Evolutionary conservation across 108 stramenopile species (phyloP).

Genomic region (Poteriospumella lacustris): DNA sequence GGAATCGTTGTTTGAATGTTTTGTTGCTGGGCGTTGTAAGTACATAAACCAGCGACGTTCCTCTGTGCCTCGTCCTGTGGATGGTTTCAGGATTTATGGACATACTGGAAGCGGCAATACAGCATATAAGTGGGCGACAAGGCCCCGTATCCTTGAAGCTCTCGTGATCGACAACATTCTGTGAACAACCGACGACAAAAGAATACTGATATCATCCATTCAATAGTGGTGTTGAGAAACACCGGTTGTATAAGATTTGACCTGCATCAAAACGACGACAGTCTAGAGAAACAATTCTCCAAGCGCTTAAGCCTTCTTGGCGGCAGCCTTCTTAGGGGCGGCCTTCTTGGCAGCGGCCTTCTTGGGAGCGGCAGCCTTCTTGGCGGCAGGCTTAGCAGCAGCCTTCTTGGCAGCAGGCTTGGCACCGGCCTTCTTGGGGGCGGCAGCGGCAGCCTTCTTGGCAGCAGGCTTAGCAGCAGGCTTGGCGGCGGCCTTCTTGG

Average conservation of each 20-base stretch:
- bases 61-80: too few relatives aligned
- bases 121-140: too few relatives aligned
- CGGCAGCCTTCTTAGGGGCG: constrained; percentile 27
- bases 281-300: not conserved
- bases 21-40: too few relatives aligned
- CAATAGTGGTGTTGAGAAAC: constrained; percentile 29
- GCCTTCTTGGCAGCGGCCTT: constrained; percentile 36
- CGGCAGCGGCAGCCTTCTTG: not conserved
- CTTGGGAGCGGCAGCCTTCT: constrained; percentile 38
- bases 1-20: too few relatives aligned
- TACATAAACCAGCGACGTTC: too few relatives aligned
- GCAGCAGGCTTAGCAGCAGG: not conserved
- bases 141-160: too few relatives aligned
- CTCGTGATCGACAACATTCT: too few relatives aligned
- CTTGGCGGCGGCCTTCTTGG: not conserved
- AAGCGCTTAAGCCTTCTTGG: constrained; percentile 32
- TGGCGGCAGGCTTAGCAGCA: constrained; percentile 17
- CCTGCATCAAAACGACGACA: not conserved
- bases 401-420: constrained; percentile 29
- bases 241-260: not conserved
- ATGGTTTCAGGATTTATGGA: too few relatives aligned
- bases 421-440: not conserved
- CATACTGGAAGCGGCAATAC: too few relatives aligned
- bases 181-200: too few relatives aligned
- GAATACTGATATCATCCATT: too few relatives aligned